Conservation (phyloP, 2,329 filamentous ascomycete genomes). For the Colletotrichum camelliae region DNA sequence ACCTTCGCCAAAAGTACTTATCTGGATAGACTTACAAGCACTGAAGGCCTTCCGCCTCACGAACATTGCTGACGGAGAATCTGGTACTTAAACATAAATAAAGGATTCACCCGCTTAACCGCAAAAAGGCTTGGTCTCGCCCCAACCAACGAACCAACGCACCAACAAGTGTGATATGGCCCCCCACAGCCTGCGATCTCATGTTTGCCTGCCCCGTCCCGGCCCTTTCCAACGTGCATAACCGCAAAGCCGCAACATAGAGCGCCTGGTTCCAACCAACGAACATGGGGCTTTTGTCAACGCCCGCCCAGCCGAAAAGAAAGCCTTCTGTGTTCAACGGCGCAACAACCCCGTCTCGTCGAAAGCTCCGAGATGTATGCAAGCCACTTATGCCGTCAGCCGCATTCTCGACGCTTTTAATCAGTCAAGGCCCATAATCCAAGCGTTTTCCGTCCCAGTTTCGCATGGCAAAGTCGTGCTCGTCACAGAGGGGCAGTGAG, state of each 20-base stretch:
- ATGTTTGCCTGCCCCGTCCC: background rate
- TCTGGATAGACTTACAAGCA: slow-evolving; percentile 29
- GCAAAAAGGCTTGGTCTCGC: background rate
- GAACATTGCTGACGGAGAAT: background rate
- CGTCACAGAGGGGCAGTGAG: background rate
- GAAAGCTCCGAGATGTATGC: background rate
- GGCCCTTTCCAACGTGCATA: fast-evolving
- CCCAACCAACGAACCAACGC: background rate
- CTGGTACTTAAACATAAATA: fast-evolving
- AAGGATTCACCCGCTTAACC: background rate
- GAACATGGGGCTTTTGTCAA: background rate
- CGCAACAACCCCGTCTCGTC: background rate
- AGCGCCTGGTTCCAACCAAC: too few relatives aligned
- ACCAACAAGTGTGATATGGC: background rate
- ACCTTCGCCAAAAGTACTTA: slow-evolving; percentile 36
- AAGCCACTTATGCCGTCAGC: background rate
- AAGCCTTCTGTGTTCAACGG: background rate
- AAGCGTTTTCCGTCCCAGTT: fast-evolving
- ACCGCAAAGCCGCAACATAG: background rate
- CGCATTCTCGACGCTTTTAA: background rate
- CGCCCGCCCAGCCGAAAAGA: background rate
- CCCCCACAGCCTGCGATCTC: background rate
- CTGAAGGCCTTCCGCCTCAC: background rate
- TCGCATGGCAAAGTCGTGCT: background rate
- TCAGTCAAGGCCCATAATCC: background rate